Percentiles rank a stretch among this genome's conserved stretches.
phyloP scores from a whole-genome alignment of 169 alveolate species.

The Amoebophrya sp. region DNA sequence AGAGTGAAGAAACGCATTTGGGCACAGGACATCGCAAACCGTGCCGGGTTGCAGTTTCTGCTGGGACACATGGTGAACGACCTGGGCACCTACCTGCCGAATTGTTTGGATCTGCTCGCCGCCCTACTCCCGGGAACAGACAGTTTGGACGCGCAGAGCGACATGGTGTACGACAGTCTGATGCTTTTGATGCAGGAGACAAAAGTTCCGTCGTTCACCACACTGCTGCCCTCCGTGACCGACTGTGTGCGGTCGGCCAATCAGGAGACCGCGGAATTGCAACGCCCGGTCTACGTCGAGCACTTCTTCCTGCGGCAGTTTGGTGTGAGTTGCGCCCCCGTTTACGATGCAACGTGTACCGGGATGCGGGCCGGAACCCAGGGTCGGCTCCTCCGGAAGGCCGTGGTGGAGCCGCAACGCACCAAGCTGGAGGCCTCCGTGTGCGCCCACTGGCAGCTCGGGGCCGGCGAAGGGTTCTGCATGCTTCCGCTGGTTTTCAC shows the following conservation, averaged over 20 bases:
- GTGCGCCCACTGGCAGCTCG: not conserved
- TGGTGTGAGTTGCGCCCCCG: not conserved
- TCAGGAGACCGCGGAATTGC: not conserved
- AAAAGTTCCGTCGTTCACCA: not conserved
- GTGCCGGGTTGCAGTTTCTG: not conserved
- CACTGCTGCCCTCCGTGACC: not conserved
- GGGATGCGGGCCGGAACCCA: not conserved
- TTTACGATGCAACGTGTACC: not conserved
- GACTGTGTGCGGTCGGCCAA: not conserved
- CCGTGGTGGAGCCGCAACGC: not conserved
- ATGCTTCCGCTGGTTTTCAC: not conserved
- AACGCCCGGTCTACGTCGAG: not conserved
- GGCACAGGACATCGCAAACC: not conserved
- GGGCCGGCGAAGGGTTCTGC: not conserved
- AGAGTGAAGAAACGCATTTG: not conserved
- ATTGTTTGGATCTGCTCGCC: not conserved
- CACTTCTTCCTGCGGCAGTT: not conserved
- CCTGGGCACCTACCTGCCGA: not conserved
- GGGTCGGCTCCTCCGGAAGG: not conserved
- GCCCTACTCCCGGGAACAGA: not conserved
- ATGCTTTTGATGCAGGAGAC: not conserved
- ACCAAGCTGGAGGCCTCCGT: not conserved
- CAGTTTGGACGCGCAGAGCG: not conserved
- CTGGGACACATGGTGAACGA: not conserved
- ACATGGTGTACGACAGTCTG: not conserved